Percentiles rank a stretch among this genome's conserved stretches.
These are phyloP conservation scores for Pseudogymnoascus pannorum DNA, from an alignment of 2,329 filamentous ascomycete genomes.

Conservation along the genomic window DNA sequence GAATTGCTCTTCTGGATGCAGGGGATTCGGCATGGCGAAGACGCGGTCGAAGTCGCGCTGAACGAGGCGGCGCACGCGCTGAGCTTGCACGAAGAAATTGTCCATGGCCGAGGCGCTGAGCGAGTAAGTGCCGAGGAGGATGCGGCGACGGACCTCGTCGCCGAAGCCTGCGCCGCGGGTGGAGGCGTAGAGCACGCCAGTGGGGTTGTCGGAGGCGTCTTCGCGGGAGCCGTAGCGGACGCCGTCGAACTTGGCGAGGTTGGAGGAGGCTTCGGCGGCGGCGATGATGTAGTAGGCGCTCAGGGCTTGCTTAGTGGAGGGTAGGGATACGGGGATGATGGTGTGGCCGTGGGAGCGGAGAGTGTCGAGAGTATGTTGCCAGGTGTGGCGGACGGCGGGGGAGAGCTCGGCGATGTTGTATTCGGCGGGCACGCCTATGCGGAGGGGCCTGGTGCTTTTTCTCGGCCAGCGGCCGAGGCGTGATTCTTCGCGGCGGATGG, in stretches of 20 bases:
- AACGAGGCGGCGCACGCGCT: constrained; percentile 76
- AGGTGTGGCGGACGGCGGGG: constrained; percentile 59
- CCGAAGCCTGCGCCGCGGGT: constrained; percentile 73
- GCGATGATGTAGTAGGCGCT: constrained; percentile 94
- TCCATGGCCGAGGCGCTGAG: constrained; percentile 85
- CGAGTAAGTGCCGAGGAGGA: constrained; percentile 83
- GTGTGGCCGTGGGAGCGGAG: constrained; percentile 61
- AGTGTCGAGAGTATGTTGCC: constrained; percentile 53
- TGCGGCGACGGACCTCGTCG: constrained; percentile 75
- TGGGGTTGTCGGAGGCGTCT: constrained; percentile 43
- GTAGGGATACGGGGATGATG: constrained; percentile 71
- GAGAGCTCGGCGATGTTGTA: constrained; percentile 85
- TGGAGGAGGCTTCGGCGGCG: constrained; percentile 90
- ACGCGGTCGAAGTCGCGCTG: constrained; percentile 78
- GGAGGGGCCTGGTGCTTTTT: not conserved
- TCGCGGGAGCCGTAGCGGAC: constrained; percentile 67
- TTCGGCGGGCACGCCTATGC: constrained; percentile 59
- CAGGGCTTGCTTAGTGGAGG: constrained; percentile 75
- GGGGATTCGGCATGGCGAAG: constrained; percentile 63
- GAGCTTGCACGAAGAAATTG: constrained; percentile 94
- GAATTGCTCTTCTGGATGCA: constrained; percentile 48
- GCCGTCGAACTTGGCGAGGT: constrained; percentile 93
- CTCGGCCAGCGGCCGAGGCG: not conserved
- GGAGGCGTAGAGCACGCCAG: constrained; percentile 64
- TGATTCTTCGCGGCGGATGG: not conserved